phyloP scores from a whole-genome alignment of 148 eudicot species.

The Gaultheria prostrata region DNA sequence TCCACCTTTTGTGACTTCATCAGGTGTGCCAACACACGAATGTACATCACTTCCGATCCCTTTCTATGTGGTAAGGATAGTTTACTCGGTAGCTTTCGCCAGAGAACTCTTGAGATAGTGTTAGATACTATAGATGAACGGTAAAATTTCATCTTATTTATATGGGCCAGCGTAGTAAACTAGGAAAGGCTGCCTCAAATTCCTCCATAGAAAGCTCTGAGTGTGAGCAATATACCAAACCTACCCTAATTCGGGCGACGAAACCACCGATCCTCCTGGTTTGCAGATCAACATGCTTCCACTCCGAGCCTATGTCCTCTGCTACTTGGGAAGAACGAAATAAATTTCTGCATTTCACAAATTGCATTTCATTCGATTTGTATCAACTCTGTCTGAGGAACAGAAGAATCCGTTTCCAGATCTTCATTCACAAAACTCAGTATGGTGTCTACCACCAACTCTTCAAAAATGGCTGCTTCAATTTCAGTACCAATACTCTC shows the following conservation, averaged over 20 bases:
- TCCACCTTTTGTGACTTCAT: neutral
- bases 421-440: conserved; percentile 23
- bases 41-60: neutral
- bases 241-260: neutral
- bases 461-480: conserved; percentile 62
- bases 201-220: neutral
- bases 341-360: neutral
- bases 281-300: neutral
- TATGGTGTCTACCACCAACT: conserved; percentile 55
- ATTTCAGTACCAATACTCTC: conserved; percentile 49
- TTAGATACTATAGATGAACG: conserved; percentile 7
- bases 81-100: conserved; percentile 7
- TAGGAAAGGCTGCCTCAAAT: neutral
- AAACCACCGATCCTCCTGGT: neutral
- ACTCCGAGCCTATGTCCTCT: neutral
- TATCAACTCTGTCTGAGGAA: conserved; percentile 2
- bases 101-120: conserved; percentile 24
- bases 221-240: neutral
- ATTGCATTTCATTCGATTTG: conserved; percentile 15
- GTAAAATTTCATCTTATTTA: conserved; percentile 5
- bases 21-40: neutral
- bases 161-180: neutral
- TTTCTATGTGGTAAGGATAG: neutral
- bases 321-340: neutral
- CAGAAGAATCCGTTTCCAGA: conserved; percentile 13